phyloP scores from a whole-genome alignment of 2,329 filamentous ascomycete genomes.

The Leptographium lundbergii region DNA sequence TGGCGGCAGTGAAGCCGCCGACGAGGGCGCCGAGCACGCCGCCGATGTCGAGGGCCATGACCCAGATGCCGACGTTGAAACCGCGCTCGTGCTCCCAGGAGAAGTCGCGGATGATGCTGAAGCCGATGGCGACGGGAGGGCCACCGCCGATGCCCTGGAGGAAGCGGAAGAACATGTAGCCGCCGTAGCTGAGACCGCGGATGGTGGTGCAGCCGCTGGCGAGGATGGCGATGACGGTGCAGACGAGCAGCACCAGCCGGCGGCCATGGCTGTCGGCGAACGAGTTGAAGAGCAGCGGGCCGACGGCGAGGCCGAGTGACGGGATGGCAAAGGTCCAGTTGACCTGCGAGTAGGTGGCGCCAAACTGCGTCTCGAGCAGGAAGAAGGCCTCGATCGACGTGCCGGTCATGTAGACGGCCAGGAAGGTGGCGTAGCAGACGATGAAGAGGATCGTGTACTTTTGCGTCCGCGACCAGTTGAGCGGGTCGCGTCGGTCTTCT shows the following conservation, averaged over 20 bases:
- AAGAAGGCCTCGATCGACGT: slow-evolving; percentile 2
- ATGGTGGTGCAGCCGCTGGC: slow-evolving; percentile 2
- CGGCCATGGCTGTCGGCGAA: slow-evolving; percentile 1
- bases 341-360: neutral
- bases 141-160: slow-evolving; percentile 2
- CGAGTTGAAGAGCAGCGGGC: neutral
- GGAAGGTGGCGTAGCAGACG: slow-evolving; percentile 1
- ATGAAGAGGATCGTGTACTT: neutral
- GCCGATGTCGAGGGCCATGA: neutral
- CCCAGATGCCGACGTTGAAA: slow-evolving; percentile 1
- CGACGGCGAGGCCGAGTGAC: neutral
- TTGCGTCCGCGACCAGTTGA: slow-evolving; percentile 1
- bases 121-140: neutral
- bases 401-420: slow-evolving; percentile 1
- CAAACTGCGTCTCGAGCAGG: slow-evolving; percentile 2
- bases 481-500: slow-evolving; percentile 1
- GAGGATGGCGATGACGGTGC: neutral
- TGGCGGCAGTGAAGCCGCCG: neutral
- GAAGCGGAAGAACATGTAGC: slow-evolving; percentile 1
- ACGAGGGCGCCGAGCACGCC: neutral
- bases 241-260: neutral
- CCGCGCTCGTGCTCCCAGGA: slow-evolving; percentile 3
- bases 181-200: neutral
- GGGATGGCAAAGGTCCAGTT: slow-evolving; percentile 3
- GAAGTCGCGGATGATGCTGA: slow-evolving; percentile 2